phyloP scores from a whole-genome alignment of 2,329 filamentous ascomycete genomes.

The Domatiomyces catenatus region DNA sequence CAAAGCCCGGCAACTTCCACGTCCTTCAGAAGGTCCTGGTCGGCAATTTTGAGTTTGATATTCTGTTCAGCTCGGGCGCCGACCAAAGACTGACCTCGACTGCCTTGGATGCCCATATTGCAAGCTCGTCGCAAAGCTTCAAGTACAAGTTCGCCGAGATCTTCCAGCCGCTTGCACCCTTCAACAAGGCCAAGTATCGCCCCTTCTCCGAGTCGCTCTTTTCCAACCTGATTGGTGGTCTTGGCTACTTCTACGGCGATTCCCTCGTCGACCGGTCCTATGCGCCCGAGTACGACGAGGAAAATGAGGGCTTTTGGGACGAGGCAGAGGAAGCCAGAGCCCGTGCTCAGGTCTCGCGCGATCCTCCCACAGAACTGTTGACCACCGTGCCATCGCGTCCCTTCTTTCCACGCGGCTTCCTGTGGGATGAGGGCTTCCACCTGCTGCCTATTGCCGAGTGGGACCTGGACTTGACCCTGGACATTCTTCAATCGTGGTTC shows the following conservation, averaged over 20 bases:
- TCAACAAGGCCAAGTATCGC: slow-evolving; percentile 54
- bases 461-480: slow-evolving; percentile 74
- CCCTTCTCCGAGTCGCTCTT: slow-evolving; percentile 79
- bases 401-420: slow-evolving; percentile 90
- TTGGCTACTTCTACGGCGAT: slow-evolving; percentile 88
- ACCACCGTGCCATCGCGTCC: slow-evolving; percentile 82
- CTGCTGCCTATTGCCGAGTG: slow-evolving; percentile 81
- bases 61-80: slow-evolving; percentile 73
- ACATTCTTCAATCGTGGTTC: slow-evolving; percentile 92
- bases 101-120: slow-evolving; percentile 55
- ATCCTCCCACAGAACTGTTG: slow-evolving; percentile 77
- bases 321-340: slow-evolving; percentile 67
- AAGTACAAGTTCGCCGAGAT: slow-evolving; percentile 57
- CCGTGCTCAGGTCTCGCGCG: slow-evolving; percentile 51
- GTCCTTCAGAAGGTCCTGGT: slow-evolving; percentile 83
- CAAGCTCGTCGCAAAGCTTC: slow-evolving; percentile 52
- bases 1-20: slow-evolving; percentile 63
- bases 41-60: slow-evolving; percentile 79
- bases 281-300: slow-evolving; percentile 85
- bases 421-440: slow-evolving; percentile 98
- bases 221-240: slow-evolving; percentile 82
- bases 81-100: slow-evolving; percentile 42
- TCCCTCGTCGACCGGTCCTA: slow-evolving; percentile 81
- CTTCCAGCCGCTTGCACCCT: slow-evolving; percentile 62
- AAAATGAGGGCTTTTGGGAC: slow-evolving; percentile 90